Evolutionary conservation across 179 eudicot genomes (phyloP).

Genomic region (Beta corolliflora): DNA sequence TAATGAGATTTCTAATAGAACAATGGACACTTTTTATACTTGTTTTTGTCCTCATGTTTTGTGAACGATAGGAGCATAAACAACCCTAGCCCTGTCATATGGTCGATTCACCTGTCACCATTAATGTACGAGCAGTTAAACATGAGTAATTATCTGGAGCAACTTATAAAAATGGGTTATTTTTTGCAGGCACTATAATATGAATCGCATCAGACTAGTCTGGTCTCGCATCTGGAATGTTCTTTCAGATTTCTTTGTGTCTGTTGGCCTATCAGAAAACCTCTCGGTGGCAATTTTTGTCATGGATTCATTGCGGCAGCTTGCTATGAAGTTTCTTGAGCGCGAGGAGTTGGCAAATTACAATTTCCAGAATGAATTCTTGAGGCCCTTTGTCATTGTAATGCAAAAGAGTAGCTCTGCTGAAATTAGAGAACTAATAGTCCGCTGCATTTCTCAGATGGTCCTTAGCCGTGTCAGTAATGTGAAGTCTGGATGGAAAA

Average conservation of each 20-base stretch:
- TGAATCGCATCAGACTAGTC: conserved; percentile 95
- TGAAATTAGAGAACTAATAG: conserved; percentile 92
- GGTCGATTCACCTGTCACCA: background rate
- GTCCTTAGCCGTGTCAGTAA: conserved; percentile 91
- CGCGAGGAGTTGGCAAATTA: conserved; percentile 98
- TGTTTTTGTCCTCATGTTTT: background rate
- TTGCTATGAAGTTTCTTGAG: conserved; percentile 96
- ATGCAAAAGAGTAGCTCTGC: conserved; percentile 89
- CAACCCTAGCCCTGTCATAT: background rate
- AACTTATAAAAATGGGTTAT: conserved; percentile 5
- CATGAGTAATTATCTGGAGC: background rate
- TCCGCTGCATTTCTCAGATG: conserved; percentile 98
- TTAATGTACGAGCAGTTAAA: background rate
- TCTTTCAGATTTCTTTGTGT: conserved; percentile 95
- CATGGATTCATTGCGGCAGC: conserved; percentile 98
- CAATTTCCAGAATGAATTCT: conserved; percentile 95
- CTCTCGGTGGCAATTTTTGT: conserved; percentile 98
- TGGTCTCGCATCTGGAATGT: conserved; percentile 99
- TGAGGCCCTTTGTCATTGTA: conserved; percentile 93
- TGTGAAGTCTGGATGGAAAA: conserved; percentile 99
- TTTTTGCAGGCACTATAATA: conserved; percentile 93
- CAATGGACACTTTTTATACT: background rate
- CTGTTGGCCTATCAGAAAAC: conserved; percentile 96
- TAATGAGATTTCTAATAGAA: background rate
- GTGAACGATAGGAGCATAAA: background rate